Evolutionary conservation across 2,329 filamentous ascomycete genomes (phyloP).

Genomic region (Daldinia sp.): DNA sequence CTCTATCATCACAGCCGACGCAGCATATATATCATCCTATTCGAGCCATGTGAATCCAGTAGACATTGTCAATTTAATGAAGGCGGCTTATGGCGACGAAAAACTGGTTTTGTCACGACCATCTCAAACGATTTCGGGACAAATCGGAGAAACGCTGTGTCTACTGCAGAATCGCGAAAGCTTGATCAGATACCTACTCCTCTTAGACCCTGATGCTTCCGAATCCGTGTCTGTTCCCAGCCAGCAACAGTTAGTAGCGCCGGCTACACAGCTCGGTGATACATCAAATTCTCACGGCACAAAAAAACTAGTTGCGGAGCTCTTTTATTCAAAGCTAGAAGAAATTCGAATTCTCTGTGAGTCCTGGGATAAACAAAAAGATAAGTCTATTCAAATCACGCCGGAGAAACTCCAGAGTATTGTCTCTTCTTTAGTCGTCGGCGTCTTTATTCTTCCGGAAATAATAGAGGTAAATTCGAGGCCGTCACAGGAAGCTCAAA

Average conservation of each 20-base stretch:
- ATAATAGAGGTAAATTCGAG: conserved; percentile 57
- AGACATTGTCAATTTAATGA: conserved; percentile 74
- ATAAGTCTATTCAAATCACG: conserved; percentile 60
- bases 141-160: conserved; percentile 59
- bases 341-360: conserved; percentile 57
- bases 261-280: conserved; percentile 43
- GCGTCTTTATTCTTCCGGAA: conserved; percentile 57
- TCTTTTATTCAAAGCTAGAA: conserved; percentile 61
- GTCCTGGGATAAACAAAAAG: conserved; percentile 56
- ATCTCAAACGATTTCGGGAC: conserved; percentile 55
- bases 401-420: conserved; percentile 62
- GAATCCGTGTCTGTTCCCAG: conserved; percentile 6
- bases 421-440: conserved; percentile 57
- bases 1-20: conserved; percentile 62
- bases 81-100: conserved; percentile 68
- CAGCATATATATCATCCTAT: conserved; percentile 70
- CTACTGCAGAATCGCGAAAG: conserved; percentile 53
- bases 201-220: conserved; percentile 53
- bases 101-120: conserved; percentile 45
- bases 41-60: conserved; percentile 69
- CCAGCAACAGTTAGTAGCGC: neutral
- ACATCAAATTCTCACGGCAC: conserved; percentile 53
- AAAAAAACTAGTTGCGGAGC: conserved; percentile 61
- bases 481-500: conserved; percentile 59
- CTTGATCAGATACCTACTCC: conserved; percentile 63